phyloP scores from a whole-genome alignment of 2,329 filamentous ascomycete species.

The Colletotrichum magnum region DNA sequence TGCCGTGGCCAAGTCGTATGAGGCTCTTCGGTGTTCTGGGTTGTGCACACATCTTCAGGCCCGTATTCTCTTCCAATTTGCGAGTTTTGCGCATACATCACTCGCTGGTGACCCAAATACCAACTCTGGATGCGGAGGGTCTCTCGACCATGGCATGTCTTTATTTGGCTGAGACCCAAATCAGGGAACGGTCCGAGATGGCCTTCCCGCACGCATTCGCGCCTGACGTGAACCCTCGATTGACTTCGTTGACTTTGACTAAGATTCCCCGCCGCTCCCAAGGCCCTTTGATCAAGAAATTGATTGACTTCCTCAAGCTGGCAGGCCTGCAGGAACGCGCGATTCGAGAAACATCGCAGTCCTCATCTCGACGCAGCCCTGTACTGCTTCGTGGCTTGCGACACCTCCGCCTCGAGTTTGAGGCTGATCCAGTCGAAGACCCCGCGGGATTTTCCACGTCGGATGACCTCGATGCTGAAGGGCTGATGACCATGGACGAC shows the following conservation, averaged over 20 bases:
- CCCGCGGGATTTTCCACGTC: conserved; percentile 47
- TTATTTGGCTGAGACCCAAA: conserved; percentile 60
- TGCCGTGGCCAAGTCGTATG: conserved; percentile 48
- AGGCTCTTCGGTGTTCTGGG: conserved; percentile 61
- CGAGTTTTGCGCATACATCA: conserved; percentile 70
- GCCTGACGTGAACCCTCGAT: conserved; percentile 70
- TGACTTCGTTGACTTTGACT: conserved; percentile 67
- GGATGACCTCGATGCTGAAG: conserved; percentile 57
- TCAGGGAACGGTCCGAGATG: conserved; percentile 59
- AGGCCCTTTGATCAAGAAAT: conserved; percentile 63
- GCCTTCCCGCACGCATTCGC: conserved; percentile 64
- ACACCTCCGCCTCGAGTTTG: conserved; percentile 69
- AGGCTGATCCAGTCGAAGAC: conserved; percentile 57
- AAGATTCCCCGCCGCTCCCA: conserved; percentile 67
- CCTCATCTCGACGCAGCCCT: conserved; percentile 53
- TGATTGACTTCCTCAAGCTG: conserved; percentile 63
- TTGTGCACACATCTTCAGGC: conserved; percentile 63
- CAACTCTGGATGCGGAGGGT: conserved; percentile 57
- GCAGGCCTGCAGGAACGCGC: conserved; percentile 64
- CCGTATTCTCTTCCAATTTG: conserved; percentile 67
- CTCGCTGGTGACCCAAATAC: conserved; percentile 70
- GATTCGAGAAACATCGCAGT: conserved; percentile 52
- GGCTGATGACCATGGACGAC: conserved; percentile 54
- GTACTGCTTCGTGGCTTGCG: conserved; percentile 65
- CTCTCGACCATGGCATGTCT: conserved; percentile 53